phyloP scores from a whole-genome alignment of 306 rosid genomes.

The Malus fusca region DNA sequence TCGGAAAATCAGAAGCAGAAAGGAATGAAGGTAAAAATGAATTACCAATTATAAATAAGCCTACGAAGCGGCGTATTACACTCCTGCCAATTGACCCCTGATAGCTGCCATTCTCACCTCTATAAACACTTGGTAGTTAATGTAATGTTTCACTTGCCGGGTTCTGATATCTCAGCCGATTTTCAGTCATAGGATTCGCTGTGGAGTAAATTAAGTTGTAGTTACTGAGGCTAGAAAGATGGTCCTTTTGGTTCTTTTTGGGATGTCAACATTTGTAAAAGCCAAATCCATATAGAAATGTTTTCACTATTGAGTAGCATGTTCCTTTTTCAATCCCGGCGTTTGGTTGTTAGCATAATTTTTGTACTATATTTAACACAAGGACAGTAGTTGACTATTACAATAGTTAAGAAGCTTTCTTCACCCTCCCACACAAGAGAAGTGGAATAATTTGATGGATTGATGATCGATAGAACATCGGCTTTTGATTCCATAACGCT shows the following conservation, averaged over 20 bases:
- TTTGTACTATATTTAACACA: too few relatives aligned
- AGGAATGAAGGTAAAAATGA: constrained; percentile 18
- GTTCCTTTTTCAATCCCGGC: too few relatives aligned
- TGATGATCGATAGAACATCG: too few relatives aligned
- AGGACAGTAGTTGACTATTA: too few relatives aligned
- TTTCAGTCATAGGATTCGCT: neutral
- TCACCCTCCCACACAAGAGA: too few relatives aligned
- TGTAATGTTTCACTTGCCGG: neutral
- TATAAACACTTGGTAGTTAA: constrained; percentile 13
- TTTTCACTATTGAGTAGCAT: too few relatives aligned
- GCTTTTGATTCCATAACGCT: too few relatives aligned
- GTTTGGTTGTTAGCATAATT: too few relatives aligned
- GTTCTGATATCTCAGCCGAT: neutral
- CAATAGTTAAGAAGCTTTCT: too few relatives aligned
- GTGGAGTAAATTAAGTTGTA: neutral
- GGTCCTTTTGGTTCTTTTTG: neutral
- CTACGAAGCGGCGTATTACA: constrained; percentile 44
- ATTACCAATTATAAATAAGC: constrained; percentile 19
- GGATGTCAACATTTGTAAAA: too few relatives aligned
- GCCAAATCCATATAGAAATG: too few relatives aligned
- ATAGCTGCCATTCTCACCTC: neutral
- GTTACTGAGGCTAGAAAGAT: neutral
- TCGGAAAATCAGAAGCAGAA: constrained; percentile 19
- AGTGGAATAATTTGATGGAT: too few relatives aligned
- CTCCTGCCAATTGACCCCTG: constrained; percentile 42